Base-by-base conservation (phyloP, 1,284 basidiomycete species). In the Ceratobasidium theobromae region DNA sequence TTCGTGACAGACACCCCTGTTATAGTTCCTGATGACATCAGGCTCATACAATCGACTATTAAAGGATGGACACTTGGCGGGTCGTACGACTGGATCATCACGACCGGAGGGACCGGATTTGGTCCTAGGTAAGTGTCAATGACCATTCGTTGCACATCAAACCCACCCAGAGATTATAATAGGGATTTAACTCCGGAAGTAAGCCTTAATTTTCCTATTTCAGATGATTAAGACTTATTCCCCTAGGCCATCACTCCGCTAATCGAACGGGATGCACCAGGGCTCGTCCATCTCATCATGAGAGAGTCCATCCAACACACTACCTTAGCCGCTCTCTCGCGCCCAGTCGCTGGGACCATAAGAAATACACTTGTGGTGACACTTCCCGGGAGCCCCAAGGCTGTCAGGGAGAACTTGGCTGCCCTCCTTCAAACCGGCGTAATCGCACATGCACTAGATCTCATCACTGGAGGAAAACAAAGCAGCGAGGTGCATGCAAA, bases 21-120 rank as follows among this genome's bases (percentile, higher is more conserved):
- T 33, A 53, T 68, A 53, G n/a, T 69, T 68, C 57, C 65, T 67
- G 14, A 66, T 64, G 33, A 62, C n/a, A 27, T 51, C 18, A 30
- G 32, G 14, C 28, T 35, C 14, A 62, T 62, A 62, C 57, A 62
- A 28, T n/a, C 46, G 32, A 25, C 23, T 5, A 21, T 62, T n/a
- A 62, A 62, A 28, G 30, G 45, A 16, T 62, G 57, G 57, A 28
- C 46, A 21, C 6, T 51, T 25, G 46, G 46, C 14, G 45, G 33
- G 3, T 3, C 16, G 1, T 62, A 51, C 28, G 86, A 91, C 73
- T 86, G 85, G 82, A 81, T 92, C 68, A 78, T 95, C 67, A 91
- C 91, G 3, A 90, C 88, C 0, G 93, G 93, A 9, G 93, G 93
- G 1, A 95, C 93, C 0, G 93, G 93, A 3, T 93, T 94, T 72